Percentiles rank a stretch among this genome's conserved stretches.
Evolutionary conservation across 257 asterid genomes (phyloP).

Genomic region (Asclepias syriaca): DNA sequence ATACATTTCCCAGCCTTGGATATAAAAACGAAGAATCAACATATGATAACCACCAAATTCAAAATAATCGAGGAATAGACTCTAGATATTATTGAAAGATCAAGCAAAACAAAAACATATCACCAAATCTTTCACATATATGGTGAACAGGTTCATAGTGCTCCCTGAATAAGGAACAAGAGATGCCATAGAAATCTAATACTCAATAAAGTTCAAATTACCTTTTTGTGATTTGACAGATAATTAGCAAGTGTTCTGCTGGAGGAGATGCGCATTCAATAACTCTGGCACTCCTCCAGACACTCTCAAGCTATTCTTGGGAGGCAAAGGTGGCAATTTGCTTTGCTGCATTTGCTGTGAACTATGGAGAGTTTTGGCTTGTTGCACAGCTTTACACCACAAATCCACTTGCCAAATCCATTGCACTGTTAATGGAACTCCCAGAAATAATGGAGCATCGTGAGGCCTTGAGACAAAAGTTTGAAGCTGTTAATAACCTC

Average conservation of each 20-base stretch:
- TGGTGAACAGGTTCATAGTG: too few relatives aligned
- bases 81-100: too few relatives aligned
- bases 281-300: conserved; percentile 26
- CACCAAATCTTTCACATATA: background rate
- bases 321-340: conserved; percentile 35
- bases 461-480: conserved; percentile 23
- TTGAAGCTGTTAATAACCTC: conserved; percentile 22
- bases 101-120: background rate
- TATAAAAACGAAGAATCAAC: too few relatives aligned
- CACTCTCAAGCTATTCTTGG: conserved; percentile 37
- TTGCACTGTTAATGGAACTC: conserved; percentile 32
- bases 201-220: background rate
- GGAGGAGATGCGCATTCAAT: conserved; percentile 33
- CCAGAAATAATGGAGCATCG: conserved; percentile 33
- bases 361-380: conserved; percentile 38
- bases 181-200: too few relatives aligned
- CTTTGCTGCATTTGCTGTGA: conserved; percentile 35
- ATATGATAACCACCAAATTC: too few relatives aligned
- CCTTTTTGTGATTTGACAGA: conserved; percentile 9
- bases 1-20: too few relatives aligned
- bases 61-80: too few relatives aligned
- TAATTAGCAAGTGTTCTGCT: conserved; percentile 26
- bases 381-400: conserved; percentile 29
- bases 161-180: too few relatives aligned
- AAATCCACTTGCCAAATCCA: conserved; percentile 34